A percentile compares a stretch with the other conserved stretches of the same genome.
These are phyloP conservation scores for Starmerella apis DNA, from an alignment of 805 yeast species.

Conservation along the genomic window DNA sequence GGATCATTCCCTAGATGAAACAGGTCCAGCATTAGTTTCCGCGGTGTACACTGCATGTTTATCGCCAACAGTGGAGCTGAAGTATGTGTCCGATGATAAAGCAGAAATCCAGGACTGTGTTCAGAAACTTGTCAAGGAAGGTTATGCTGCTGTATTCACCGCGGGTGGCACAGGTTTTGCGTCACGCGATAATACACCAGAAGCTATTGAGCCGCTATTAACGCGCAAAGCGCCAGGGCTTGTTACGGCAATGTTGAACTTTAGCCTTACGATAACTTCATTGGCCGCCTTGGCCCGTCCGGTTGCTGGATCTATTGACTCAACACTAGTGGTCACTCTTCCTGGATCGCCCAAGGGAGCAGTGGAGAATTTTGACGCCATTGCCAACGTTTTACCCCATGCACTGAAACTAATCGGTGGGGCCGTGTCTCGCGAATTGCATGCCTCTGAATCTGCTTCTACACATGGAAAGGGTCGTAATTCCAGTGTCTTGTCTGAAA, in stretches of 20 bases:
- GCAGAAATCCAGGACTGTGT: slow-evolving; percentile 30
- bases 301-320: slow-evolving; percentile 37
- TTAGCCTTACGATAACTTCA: slow-evolving; percentile 39
- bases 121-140: slow-evolving; percentile 26
- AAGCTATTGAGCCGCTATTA: slow-evolving; percentile 38
- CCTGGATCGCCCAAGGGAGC: slow-evolving; percentile 49
- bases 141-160: slow-evolving; percentile 34
- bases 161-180: slow-evolving; percentile 49
- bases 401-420: slow-evolving; percentile 35
- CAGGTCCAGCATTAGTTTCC: slow-evolving; percentile 28
- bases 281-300: slow-evolving; percentile 43
- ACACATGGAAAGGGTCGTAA: too few relatives aligned
- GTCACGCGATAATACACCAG: slow-evolving; percentile 41
- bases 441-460: too few relatives aligned
- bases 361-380: slow-evolving; percentile 36
- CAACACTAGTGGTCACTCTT: slow-evolving; percentile 37
- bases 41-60: slow-evolving; percentile 17
- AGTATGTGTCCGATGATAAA: slow-evolving; percentile 34
- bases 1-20: slow-evolving; percentile 32
- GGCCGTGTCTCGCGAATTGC: slow-evolving; percentile 35
- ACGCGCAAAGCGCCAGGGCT: slow-evolving; percentile 42
- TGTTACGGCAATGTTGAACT: slow-evolving; percentile 39
- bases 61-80: slow-evolving; percentile 10
- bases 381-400: slow-evolving; percentile 36
- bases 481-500: too few relatives aligned